These are phyloP conservation scores for Hyphopichia burtonii DNA, from an alignment of 1,139 yeast species.

Conservation along the genomic window DNA sequence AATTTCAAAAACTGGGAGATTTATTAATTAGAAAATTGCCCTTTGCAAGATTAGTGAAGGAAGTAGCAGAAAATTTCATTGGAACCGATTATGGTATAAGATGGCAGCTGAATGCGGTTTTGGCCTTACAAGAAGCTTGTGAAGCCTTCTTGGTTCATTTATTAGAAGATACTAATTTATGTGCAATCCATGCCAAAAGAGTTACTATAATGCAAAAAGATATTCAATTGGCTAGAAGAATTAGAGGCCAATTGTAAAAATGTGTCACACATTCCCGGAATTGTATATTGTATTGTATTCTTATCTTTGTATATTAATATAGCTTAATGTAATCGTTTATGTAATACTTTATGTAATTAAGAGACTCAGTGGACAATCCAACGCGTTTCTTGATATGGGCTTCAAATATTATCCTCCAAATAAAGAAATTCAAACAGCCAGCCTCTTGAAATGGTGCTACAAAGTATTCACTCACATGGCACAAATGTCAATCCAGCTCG, in stretches of 20 bases:
- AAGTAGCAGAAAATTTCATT: constrained; percentile 70
- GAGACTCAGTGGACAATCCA: too few species aligned
- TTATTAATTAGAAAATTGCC: constrained; percentile 79
- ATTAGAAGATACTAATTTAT: constrained; percentile 84
- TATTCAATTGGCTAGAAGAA: constrained; percentile 85
- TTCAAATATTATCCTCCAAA: too few species aligned
- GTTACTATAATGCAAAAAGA: constrained; percentile 95
- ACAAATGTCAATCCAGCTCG: too few species aligned
- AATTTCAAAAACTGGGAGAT: constrained; percentile 77
- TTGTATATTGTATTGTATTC: too few species aligned
- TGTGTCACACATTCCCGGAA: too few species aligned
- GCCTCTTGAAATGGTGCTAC: too few species aligned
- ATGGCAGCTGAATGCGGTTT: constrained; percentile 88
- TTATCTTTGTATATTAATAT: too few species aligned
- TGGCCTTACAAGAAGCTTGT: constrained; percentile 90
- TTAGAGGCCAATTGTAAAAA: constrained; percentile 56
- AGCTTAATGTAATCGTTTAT: too few species aligned
- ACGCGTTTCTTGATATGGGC: too few species aligned
- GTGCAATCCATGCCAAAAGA: constrained; percentile 91
- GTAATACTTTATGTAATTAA: too few species aligned
- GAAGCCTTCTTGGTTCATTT: constrained; percentile 86
- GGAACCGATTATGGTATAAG: constrained; percentile 61
- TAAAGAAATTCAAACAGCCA: too few species aligned
- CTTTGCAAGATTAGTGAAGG: constrained; percentile 84
- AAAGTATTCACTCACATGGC: too few species aligned